Evolutionary conservation across 108 stramenopile genomes (phyloP), one percentile per base, ranked within the genome.

Genomic region (Cyclotella baltica): DNA sequence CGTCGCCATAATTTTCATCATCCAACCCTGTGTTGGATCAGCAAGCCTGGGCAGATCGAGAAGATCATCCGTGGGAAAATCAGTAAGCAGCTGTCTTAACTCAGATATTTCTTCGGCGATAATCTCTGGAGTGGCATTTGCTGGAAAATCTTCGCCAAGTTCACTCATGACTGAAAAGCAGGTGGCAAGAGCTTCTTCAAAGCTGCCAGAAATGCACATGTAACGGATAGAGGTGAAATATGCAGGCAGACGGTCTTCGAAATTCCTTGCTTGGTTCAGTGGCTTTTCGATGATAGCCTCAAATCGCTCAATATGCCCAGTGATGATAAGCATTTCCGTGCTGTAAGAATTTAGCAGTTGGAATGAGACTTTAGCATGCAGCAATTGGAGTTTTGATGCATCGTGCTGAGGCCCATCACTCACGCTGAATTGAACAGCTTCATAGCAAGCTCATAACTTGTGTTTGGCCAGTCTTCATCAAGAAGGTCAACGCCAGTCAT

Each of bases 401-500:
- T n/a, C 1, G 30, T 33, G n/a, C n/a, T n/a, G n/a, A n/a, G n/a
- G n/a, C n/a, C n/a, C n/a, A n/a, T n/a, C n/a, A 31, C 30, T 61
- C 34, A 61, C 59, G 70, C 70, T 28, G 53, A 30, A 37, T 53
- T 30, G 59, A 72, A 62, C 0, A 77, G 70, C 0, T 27, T 28
- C 27, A 77, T 30, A 4, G 62, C 28, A 18, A 77, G 40, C 4
- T 77, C 58, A 57, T 77, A 77, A n/a, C n/a, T n/a, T 4, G 2
- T 11, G 13, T 61, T 50, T 52, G 47, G 73, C 40, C 30, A 61
- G 19, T 73, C 63, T 4, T 63, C 55, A 9, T 23, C 52, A 29
- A 78, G 72, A 38, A 70, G 51, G 13, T 30, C 38, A 29, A 73
- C 52, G 22, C 78, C 78, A 27, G 30, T 48, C 51, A 64, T 36